phyloP scores from a whole-genome alignment of 306 rosid genomes.

The Fragaria nilgerrensis region DNA sequence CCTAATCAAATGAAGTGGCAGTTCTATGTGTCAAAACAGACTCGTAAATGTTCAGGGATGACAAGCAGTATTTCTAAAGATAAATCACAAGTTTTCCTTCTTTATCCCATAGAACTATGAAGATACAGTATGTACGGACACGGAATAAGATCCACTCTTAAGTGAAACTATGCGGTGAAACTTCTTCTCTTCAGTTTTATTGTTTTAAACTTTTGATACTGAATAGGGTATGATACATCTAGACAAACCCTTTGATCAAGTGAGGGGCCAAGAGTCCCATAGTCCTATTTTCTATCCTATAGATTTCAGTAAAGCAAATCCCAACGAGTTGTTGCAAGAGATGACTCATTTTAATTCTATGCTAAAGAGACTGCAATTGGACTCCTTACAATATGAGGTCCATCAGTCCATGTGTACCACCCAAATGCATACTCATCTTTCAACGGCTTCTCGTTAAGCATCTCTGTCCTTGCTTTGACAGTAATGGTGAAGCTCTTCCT shows the following conservation, averaged over 20 bases:
- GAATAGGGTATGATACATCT: background rate
- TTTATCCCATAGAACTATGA: background rate
- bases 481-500: slow-evolving; percentile 54
- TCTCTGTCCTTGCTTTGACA: slow-evolving; percentile 35
- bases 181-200: too few species aligned
- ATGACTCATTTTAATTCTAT: background rate
- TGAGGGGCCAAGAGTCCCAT: background rate
- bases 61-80: background rate
- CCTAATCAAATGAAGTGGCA: slow-evolving; percentile 23
- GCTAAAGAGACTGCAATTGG: slow-evolving; percentile 69
- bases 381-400: slow-evolving; percentile 50
- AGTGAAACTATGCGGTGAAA: too few species aligned
- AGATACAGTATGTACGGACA: slow-evolving; percentile 3
- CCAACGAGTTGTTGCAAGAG: background rate
- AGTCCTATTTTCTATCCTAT: slow-evolving; percentile 11
- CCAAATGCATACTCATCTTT: slow-evolving; percentile 57
- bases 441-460: slow-evolving; percentile 12
- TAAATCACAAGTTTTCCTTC: background rate
- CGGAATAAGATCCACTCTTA: background rate
- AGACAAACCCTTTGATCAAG: background rate
- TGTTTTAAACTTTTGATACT: too few species aligned
- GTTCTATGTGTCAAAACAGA: background rate
- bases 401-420: slow-evolving; percentile 64
- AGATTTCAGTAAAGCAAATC: slow-evolving; percentile 16
- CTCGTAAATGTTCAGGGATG: background rate